Evolutionary conservation across 345 rosid species (phyloP).

Genomic region (Populus simonii): DNA sequence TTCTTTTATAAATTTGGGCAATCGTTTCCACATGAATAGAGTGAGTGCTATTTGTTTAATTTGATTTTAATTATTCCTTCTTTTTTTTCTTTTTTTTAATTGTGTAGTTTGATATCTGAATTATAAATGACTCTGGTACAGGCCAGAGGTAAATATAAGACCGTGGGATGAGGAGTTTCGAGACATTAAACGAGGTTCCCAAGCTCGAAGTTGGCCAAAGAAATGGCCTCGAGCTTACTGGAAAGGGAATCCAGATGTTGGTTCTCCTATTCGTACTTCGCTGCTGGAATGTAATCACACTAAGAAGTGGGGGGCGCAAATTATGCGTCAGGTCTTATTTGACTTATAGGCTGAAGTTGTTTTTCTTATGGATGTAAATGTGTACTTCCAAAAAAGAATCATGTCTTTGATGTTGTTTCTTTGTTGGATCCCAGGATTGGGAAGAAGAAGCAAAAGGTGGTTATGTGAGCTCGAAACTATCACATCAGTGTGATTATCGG

Average conservation of each 20-base stretch:
- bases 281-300: constrained; percentile 69
- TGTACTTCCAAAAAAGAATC: background rate
- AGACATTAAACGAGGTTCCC: constrained; percentile 73
- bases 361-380: background rate
- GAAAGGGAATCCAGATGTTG: constrained; percentile 88
- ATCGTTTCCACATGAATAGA: background rate
- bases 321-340: constrained; percentile 69
- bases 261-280: constrained; percentile 57
- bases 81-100: background rate
- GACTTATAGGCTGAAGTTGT: background rate
- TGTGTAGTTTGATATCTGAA: background rate
- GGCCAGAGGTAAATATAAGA: constrained; percentile 81
- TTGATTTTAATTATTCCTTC: background rate
- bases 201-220: constrained; percentile 44
- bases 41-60: background rate
- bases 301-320: constrained; percentile 61
- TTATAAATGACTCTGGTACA: constrained; percentile 19
- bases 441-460: constrained; percentile 64
- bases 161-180: constrained; percentile 78
- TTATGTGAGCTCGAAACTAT: constrained; percentile 64
- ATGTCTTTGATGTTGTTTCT: background rate
- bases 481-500: constrained; percentile 76
- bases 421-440: constrained; percentile 58
- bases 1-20: background rate
- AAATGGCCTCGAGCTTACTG: constrained; percentile 67